Percentiles rank a stretch among this genome's conserved stretches.
phyloP scores from a whole-genome alignment of 2,329 filamentous ascomycete genomes.

The Hansfordia pulvinata region DNA sequence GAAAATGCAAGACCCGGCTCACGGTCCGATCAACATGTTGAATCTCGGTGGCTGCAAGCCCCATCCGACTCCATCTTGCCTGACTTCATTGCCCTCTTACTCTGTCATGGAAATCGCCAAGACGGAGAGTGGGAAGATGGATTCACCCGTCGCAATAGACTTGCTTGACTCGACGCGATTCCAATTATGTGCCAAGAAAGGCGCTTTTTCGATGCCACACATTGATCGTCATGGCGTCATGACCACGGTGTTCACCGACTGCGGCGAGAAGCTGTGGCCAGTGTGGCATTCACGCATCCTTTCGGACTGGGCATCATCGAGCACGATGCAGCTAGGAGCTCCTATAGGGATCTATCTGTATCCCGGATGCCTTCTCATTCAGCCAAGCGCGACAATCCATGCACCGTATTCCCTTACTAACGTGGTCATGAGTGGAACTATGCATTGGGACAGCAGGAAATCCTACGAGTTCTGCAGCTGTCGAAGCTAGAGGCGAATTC shows the following conservation, averaged over 20 bases:
- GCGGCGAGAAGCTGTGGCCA: neutral
- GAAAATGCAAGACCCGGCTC: neutral
- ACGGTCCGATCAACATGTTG: neutral
- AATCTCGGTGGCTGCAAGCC: neutral
- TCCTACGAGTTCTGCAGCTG: slow-evolving; percentile 1
- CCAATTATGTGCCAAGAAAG: neutral
- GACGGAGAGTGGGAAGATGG: neutral
- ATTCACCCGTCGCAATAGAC: neutral
- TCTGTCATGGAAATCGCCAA: neutral
- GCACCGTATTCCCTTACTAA: slow-evolving; percentile 1
- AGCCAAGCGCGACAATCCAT: neutral
- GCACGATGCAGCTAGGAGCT: neutral
- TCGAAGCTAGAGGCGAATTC: neutral
- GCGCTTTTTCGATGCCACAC: slow-evolving; percentile 1
- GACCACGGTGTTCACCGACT: slow-evolving; percentile 1
- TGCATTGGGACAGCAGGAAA: slow-evolving; percentile 1
- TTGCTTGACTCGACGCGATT: no score
- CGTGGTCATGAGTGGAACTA: slow-evolving; percentile 1
- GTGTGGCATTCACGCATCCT: neutral
- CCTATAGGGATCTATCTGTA: neutral
- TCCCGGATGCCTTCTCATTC: neutral
- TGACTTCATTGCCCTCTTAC: neutral
- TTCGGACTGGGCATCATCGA: neutral
- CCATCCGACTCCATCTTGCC: neutral
- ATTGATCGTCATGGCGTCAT: slow-evolving; percentile 1